Evolutionary conservation across 768 basidiomycete genomes (phyloP), one percentile per base, ranked within the genome.

Genomic region (Candolleomyces eurysporus): DNA sequence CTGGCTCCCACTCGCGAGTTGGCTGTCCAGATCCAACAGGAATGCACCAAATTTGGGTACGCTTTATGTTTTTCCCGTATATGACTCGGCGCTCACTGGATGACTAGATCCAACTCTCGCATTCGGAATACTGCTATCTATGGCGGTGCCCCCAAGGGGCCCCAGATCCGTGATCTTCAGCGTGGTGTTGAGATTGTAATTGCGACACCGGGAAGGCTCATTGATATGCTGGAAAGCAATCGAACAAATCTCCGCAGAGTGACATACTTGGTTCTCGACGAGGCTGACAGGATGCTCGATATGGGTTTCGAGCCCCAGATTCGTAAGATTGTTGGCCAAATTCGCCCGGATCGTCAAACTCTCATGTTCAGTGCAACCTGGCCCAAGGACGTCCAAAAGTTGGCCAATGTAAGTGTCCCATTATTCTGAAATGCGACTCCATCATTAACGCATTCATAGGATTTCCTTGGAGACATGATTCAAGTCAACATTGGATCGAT

Each of bases 221-320:
- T 99, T 67, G 97, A 99, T 72, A 98, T 99, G 97, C 85, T 99
- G 30, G 97, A 99, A 79, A 86, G 85, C 1, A 89, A 91, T 71
- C 97, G 97, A 79, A 98, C 96, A 21, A 98, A 98, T 75, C 84
- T 99, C 57, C 92, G 92, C 60, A 89, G 97, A 46, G 83, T 99
- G 60, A 99, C 97, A 21, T 99, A 98, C 76, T 84, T 99, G 45
- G 97, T 99, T 71, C 92, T 99, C 88, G 97, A 99, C 71, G 97
- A 99, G 76, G 97, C 97, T 49, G 97, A 99, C 80, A 93, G 97
- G 71, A 99, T 99, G 97, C 84, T 99, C 65, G 97, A 99, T 81
- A 99, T 99, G 97, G 97, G 97, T 82, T 99, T 99, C 79, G 97
- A 99, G 78, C 97, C 97, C 57, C 97, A 99, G 75, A 98, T 99